Conservation (phyloP, 441 rosid genomes). For the Iberis amara region DNA sequence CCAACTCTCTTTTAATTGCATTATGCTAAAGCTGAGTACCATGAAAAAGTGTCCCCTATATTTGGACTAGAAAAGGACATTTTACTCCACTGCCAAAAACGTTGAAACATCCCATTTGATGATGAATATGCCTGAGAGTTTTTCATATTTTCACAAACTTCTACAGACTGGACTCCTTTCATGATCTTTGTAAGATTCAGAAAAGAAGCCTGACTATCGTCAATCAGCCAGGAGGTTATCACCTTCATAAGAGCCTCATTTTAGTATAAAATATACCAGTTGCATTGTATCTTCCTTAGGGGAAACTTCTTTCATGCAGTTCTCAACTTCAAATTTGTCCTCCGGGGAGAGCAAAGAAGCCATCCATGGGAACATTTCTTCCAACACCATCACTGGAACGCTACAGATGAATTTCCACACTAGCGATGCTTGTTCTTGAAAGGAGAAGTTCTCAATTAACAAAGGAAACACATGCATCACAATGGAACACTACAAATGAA, state of each 20-base stretch:
- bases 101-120: conserved; percentile 25
- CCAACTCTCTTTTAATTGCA: conserved; percentile 51
- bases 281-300: conserved; percentile 46
- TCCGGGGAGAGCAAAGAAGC: conserved; percentile 43
- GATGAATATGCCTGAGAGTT: conserved; percentile 24
- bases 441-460: conserved; percentile 49
- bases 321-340: conserved; percentile 36
- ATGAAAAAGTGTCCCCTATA: conserved; percentile 29
- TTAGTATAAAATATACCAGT: conserved; percentile 41
- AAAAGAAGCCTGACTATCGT: conserved; percentile 24
- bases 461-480: conserved; percentile 57
- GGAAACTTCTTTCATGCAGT: conserved; percentile 39
- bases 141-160: conserved; percentile 28
- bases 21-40: conserved; percentile 55
- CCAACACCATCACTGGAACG: conserved; percentile 56
- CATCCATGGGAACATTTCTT: conserved; percentile 63
- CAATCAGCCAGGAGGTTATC: conserved; percentile 43
- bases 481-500: too few species aligned
- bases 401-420: conserved; percentile 62
- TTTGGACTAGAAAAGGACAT: conserved; percentile 16
- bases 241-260: conserved; percentile 39
- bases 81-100: conserved; percentile 27
- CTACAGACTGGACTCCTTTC: conserved; percentile 22
- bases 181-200: conserved; percentile 23
- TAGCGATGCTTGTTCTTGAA: conserved; percentile 52